Conservation (phyloP, 108 stramenopile species). For the Cylindrotheca closterium region DNA sequence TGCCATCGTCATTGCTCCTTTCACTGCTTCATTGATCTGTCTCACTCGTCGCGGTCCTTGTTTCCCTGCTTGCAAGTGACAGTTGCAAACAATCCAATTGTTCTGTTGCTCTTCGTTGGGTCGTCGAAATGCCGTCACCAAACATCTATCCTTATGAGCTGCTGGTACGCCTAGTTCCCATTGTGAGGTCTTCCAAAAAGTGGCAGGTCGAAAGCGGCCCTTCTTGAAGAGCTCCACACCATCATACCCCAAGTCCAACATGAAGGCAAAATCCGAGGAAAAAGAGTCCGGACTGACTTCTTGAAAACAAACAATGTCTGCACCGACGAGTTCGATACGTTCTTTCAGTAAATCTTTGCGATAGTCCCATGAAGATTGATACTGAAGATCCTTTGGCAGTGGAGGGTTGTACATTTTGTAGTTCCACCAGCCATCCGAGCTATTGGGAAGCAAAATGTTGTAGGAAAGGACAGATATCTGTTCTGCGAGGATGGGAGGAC, state of each 20-base stretch:
- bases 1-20: constrained; percentile 70
- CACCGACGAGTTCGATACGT: constrained; percentile 43
- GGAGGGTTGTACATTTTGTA: constrained; percentile 91
- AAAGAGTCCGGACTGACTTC: constrained; percentile 86
- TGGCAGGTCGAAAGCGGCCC: constrained; percentile 83
- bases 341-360: constrained; percentile 44
- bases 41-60: constrained; percentile 78
- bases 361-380: constrained; percentile 58
- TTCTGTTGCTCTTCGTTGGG: constrained; percentile 1
- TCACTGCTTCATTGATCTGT: constrained; percentile 82
- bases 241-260: constrained; percentile 70
- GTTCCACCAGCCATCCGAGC: constrained; percentile 90
- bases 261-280: constrained; percentile 88
- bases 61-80: constrained; percentile 90
- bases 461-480: constrained; percentile 55
- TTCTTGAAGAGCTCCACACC: constrained; percentile 72
- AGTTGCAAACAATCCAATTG: constrained; percentile 82
- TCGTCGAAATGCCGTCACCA: constrained; percentile 75
- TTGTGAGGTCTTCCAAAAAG: constrained; percentile 87
- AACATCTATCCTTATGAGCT: constrained; percentile 86
- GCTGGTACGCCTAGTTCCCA: constrained; percentile 65
- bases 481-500: constrained; percentile 13
- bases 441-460: constrained; percentile 90
- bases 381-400: constrained; percentile 36
- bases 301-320: constrained; percentile 90